Evolutionary conservation across 352 stramenopile species (phyloP).

Genomic region (Pythium rishiriense): DNA sequence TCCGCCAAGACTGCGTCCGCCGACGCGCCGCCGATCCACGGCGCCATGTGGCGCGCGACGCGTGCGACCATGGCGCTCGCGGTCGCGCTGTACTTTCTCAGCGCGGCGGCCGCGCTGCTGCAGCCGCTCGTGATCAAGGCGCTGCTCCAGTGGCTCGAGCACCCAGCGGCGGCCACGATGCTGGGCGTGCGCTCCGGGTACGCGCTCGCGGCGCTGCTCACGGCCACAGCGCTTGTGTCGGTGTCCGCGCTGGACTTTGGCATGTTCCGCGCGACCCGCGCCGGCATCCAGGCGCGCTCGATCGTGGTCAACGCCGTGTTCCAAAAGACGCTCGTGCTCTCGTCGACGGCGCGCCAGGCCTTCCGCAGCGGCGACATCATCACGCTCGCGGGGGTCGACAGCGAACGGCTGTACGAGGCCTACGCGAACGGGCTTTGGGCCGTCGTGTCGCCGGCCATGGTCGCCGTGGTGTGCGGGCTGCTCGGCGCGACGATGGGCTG

Average conservation of each 20-base stretch:
- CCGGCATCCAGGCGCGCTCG: slow-evolving; percentile 43
- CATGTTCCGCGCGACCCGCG: slow-evolving; percentile 43
- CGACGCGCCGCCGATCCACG: slow-evolving; percentile 5
- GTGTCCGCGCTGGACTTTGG: slow-evolving; percentile 41
- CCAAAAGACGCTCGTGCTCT: slow-evolving; percentile 53
- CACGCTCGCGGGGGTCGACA: slow-evolving; percentile 53
- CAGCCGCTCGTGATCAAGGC: slow-evolving; percentile 40
- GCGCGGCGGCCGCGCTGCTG: no score
- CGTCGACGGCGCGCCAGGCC: slow-evolving; percentile 37
- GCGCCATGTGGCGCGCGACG: slow-evolving; percentile 14
- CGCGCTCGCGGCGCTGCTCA: slow-evolving; percentile 23
- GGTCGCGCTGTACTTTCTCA: no score
- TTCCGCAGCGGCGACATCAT: slow-evolving; percentile 63
- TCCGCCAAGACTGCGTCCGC: no score
- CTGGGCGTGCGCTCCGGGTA: slow-evolving; percentile 31
- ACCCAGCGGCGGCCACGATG: slow-evolving; percentile 15
- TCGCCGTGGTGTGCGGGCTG: slow-evolving; percentile 18
- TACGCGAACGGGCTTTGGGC: slow-evolving; percentile 45
- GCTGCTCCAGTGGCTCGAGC: slow-evolving; percentile 32
- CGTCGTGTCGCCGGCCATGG: slow-evolving; percentile 24
- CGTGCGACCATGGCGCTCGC: no score
- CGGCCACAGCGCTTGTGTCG: slow-evolving; percentile 20
- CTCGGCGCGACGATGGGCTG: slow-evolving; percentile 11
- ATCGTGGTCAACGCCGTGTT: slow-evolving; percentile 52
- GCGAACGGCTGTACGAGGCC: slow-evolving; percentile 51